Conservation (phyloP, 306 rosid genomes). For the Quercus rubra region DNA sequence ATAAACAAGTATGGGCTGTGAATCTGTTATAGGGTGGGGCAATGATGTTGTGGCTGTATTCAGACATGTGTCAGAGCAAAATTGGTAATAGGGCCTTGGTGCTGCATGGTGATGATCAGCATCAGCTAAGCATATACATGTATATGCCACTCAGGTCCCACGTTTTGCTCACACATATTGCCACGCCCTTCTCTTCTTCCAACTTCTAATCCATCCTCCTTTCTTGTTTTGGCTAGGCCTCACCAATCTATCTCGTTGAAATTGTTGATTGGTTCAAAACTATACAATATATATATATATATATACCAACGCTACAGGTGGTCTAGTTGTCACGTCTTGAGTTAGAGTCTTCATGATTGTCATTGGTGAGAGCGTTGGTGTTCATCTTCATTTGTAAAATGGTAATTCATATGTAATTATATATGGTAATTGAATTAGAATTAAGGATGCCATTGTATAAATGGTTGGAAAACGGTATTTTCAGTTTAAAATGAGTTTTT, state of each 20-base stretch:
- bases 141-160: background rate
- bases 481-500: too few species aligned
- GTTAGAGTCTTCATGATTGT: too few species aligned
- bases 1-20: background rate
- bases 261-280: too few species aligned
- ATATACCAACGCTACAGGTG: too few species aligned
- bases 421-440: too few species aligned
- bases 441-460: too few species aligned
- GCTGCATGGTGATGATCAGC: background rate
- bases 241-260: background rate
- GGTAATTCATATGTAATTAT: too few species aligned
- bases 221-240: constrained; percentile 13
- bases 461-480: too few species aligned
- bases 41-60: constrained; percentile 30
- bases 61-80: constrained; percentile 34
- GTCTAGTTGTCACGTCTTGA: too few species aligned
- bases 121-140: too few species aligned
- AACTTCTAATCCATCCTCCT: constrained; percentile 21
- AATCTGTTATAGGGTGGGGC: constrained; percentile 30
- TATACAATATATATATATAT: background rate
- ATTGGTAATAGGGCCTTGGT: constrained; percentile 15
- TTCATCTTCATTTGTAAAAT: too few species aligned
- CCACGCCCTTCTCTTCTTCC: constrained; percentile 23
- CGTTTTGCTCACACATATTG: constrained; percentile 7
- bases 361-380: too few species aligned